Base-by-base conservation (phyloP, 2,329 filamentous ascomycete genomes). In the Colletotrichum abscissum region DNA sequence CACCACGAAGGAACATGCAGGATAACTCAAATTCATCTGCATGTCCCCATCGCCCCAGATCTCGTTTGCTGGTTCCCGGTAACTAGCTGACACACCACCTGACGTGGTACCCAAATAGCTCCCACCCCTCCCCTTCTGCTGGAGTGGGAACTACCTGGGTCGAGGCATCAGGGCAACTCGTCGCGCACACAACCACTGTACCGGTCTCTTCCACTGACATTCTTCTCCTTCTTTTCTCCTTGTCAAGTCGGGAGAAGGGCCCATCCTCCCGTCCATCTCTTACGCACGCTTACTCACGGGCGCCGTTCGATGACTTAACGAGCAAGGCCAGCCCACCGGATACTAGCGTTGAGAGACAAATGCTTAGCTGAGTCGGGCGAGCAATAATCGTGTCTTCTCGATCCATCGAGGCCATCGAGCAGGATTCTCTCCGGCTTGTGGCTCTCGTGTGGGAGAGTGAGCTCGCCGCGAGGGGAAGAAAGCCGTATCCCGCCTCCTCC, bases 11-110 rank as follows among this genome's bases (percentile, higher is more conserved):
- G 24, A 65, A 14, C 35, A 71, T 66, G 71, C 67, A 71, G 67
- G 4, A 58, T 35, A 73, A 73, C 71, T 73, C 71, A 73, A 71
- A 73, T 73, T 54, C 67, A 71, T 68, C 71, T 62, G 46, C 70
- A 73, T 65, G 67, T n/a, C 56, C 55, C 71, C 60, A 57, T 71
- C 33, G 60, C 22, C 60, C 56, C 62, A 66, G 59, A 71, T 73
- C 35, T 71, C 56, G 56, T 30, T 33, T 70, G 33, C 56, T 42
- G 28, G 28, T 28, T 55, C 70, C 33, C n/a, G 66, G 60, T 73
- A 62, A 38, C 38, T 67, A 33, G 54, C 71, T 73, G 67, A 73
- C 60, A 71, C 62, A 52, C 60, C 71, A 73, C 46, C 19, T 59
- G 63, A 59, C 54, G 26, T n/a, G 30, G 54, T 19, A 66, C 26